Evolutionary conservation across 2,329 filamentous ascomycete genomes (phyloP), one percentile per base, ranked within the genome.

Genomic region (Pyricularia grisea): DNA sequence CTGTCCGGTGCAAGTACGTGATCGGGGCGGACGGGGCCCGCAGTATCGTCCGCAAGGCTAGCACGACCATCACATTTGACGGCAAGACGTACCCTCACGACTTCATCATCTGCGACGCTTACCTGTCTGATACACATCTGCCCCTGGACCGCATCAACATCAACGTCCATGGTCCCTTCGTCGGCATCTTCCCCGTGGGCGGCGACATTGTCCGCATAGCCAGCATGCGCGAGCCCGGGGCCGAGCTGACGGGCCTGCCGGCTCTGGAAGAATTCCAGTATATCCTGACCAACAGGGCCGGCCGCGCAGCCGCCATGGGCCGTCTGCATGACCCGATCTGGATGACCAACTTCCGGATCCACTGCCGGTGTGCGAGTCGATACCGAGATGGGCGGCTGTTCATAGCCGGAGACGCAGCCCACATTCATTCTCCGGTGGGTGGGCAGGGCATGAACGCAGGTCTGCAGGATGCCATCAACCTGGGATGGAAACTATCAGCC

Each of bases 381-480:
- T 84, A 85, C 72, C 80, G 81, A 6, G 78, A 79, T 25, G 81
- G 82, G 2, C 79, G 84, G 3, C 77, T 85, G 2, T 83, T 88
- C 65, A 76, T 88, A 0, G 85, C 83, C 1, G 85, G 86, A 14
- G 86, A 88, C 69, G 84, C 85, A 6, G 84, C 83, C 1, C 85
- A 88, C 70, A 84, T 85, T 14, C 84, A 87, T 70, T 84, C 79
- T 50, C 84, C 84, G 0, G 81, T 82, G 0, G 86, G 84, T 2
- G 86, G 84, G 0, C 85, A 87, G 72, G 86, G 86, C 0, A 84
- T 88, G 83, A 87, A 88, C 72, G 83, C 83, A 0, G 84, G 84
- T 0, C 79, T 87, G 25, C 81, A 84, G 28, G 85, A 87, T 69
- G 81, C 83, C 0, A 77, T 83, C 36, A 87, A 87, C 70, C 76